A percentile compares a stretch with the other conserved stretches of the same genome.
Conservation (phyloP, 306 rosid genomes). For the Hylodesmum podocarpum region DNA sequence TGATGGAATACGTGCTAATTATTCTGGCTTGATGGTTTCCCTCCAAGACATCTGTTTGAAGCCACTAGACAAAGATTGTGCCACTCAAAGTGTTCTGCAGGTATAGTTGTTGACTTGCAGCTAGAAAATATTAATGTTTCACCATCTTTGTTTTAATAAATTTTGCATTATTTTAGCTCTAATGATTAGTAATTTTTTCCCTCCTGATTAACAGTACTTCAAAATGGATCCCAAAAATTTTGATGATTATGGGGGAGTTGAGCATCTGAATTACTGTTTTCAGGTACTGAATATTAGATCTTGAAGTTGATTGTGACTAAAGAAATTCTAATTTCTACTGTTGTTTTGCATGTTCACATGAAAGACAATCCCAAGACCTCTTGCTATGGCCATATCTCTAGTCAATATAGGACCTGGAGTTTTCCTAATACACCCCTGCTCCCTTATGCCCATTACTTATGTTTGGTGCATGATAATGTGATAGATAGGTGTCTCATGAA, state of each 20-base stretch:
- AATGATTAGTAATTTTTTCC: slow-evolving; percentile 17
- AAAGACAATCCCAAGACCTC: slow-evolving; percentile 22
- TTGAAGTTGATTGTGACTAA: slow-evolving; percentile 21
- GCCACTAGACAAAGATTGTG: slow-evolving; percentile 92
- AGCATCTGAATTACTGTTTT: slow-evolving; percentile 88
- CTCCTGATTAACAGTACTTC: slow-evolving; percentile 73
- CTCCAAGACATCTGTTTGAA: slow-evolving; percentile 94
- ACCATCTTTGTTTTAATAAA: slow-evolving; percentile 13
- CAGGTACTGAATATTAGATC: slow-evolving; percentile 57
- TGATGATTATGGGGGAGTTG: slow-evolving; percentile 84
- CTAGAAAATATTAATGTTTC: neutral
- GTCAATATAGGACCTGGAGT: too few relatives aligned
- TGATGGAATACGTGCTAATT: slow-evolving; percentile 75
- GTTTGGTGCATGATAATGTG: too few relatives aligned
- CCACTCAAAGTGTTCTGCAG: slow-evolving; percentile 93
- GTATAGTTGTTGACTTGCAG: slow-evolving; percentile 44
- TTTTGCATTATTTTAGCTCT: slow-evolving; percentile 20
- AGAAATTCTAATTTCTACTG: slow-evolving; percentile 11
- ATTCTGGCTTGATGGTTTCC: slow-evolving; percentile 65
- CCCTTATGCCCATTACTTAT: too few relatives aligned
- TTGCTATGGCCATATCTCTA: too few relatives aligned
- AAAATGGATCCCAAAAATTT: slow-evolving; percentile 78
- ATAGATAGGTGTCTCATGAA: too few relatives aligned
- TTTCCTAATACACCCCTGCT: too few relatives aligned
- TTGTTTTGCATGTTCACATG: slow-evolving; percentile 6